These are phyloP conservation scores for Magnusiomyces paraingens DNA, from an alignment of 1,139 yeast genomes.

Conservation along the genomic window DNA sequence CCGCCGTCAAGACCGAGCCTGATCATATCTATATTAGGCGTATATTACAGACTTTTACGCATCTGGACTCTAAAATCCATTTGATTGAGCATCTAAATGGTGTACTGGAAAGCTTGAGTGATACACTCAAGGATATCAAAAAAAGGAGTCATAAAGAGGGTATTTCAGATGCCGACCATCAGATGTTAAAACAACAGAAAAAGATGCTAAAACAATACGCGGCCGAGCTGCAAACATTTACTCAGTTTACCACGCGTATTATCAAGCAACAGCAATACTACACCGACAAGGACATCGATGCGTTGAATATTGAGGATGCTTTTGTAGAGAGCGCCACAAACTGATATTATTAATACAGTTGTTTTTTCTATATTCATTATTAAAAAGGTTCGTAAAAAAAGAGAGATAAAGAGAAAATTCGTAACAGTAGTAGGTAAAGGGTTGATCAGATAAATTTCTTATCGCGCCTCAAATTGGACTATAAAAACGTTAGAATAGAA, in stretches of 20 bases:
- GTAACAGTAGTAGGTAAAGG: background rate
- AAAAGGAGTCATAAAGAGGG: background rate
- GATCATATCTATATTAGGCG: conserved; percentile 6
- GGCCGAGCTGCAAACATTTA: background rate
- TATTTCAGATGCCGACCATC: background rate
- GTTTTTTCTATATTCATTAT: too few relatives aligned
- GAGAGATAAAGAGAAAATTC: too few relatives aligned
- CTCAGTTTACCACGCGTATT: background rate
- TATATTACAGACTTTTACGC: conserved; percentile 8
- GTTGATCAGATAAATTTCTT: conserved; percentile 14
- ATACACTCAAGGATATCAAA: background rate
- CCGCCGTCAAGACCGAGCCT: background rate
- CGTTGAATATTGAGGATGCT: too few relatives aligned
- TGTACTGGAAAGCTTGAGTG: background rate
- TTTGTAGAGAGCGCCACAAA: too few relatives aligned
- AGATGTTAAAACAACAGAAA: background rate
- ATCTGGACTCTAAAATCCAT: conserved; percentile 9
- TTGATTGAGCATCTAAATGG: conserved; percentile 7
- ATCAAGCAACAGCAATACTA: conserved; percentile 9
- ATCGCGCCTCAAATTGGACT: conserved; percentile 65
- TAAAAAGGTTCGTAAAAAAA: too few relatives aligned
- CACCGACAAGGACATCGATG: background rate
- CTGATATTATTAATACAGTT: too few relatives aligned
- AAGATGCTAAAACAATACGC: background rate
- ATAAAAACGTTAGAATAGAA: background rate